These are phyloP conservation scores for Xenoacremonium recifei DNA, from an alignment of 2,329 filamentous ascomycete genomes.

Conservation along the genomic window DNA sequence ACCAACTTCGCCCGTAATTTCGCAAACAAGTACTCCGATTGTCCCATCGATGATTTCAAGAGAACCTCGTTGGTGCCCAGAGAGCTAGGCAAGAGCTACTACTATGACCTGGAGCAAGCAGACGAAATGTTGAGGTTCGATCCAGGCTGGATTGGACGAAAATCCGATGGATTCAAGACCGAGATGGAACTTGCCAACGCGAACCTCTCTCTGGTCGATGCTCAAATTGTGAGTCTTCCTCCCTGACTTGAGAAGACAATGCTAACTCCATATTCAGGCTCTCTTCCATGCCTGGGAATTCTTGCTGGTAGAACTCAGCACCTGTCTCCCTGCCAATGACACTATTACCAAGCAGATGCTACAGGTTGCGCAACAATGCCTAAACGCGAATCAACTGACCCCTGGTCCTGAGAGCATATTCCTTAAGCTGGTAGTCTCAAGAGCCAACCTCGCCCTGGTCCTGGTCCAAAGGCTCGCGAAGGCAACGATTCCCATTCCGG, in stretches of 20 bases:
- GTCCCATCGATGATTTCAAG: slow-evolving; percentile 76
- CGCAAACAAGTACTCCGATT: slow-evolving; percentile 70
- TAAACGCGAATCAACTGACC: slow-evolving; percentile 71
- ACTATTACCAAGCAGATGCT: slow-evolving; percentile 68
- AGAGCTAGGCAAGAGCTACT: slow-evolving; percentile 73
- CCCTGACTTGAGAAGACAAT: slow-evolving; percentile 22
- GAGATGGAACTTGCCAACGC: slow-evolving; percentile 87
- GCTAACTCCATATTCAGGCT: slow-evolving; percentile 46
- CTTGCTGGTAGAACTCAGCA: slow-evolving; percentile 79
- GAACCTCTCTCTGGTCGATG: slow-evolving; percentile 89
- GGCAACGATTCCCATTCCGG: slow-evolving; percentile 46
- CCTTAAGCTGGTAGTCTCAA: slow-evolving; percentile 68
- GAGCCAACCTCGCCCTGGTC: slow-evolving; percentile 79
- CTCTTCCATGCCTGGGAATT: slow-evolving; percentile 90
- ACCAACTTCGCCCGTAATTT: slow-evolving; percentile 84
- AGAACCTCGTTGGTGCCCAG: slow-evolving; percentile 65
- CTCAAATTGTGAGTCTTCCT: slow-evolving; percentile 68
- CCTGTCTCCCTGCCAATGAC: slow-evolving; percentile 52
- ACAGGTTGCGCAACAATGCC: slow-evolving; percentile 72
- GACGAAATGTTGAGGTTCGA: slow-evolving; percentile 75
- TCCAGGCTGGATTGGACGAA: slow-evolving; percentile 69
- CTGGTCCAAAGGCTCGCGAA: slow-evolving; percentile 77
- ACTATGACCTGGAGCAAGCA: slow-evolving; percentile 78
- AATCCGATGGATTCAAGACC: slow-evolving; percentile 70
- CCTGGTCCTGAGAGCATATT: slow-evolving; percentile 81